Evolutionary conservation across 352 stramenopile species (phyloP).

Genomic region (Phytophthora palmivora): DNA sequence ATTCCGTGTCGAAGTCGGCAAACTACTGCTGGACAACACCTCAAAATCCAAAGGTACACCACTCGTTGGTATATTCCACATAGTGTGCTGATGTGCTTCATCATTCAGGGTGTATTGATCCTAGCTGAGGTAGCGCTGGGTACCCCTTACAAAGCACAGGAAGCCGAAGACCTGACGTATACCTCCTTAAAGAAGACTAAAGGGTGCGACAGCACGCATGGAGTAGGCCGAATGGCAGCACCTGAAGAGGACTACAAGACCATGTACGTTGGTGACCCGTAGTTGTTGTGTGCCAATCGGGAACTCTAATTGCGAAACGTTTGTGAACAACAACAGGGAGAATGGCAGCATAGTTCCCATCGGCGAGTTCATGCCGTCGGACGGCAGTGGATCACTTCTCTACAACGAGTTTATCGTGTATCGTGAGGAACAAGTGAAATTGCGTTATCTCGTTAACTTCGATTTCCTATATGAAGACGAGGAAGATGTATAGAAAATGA

Average conservation of each 20-base stretch:
- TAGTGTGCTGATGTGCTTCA: not conserved
- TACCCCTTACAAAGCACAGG: conserved; percentile 47
- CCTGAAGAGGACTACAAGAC: conserved; percentile 49
- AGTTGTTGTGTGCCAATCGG: not conserved
- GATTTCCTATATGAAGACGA: conserved; percentile 57
- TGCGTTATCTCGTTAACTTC: conserved; percentile 67
- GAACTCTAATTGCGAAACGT: not conserved
- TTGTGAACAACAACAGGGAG: conserved; percentile 26
- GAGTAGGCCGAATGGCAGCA: conserved; percentile 64
- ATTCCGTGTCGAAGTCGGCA: conserved; percentile 81
- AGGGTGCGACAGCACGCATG: conserved; percentile 57
- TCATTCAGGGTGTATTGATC: conserved; percentile 56
- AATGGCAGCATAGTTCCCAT: conserved; percentile 63
- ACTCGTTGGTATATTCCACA: not conserved
- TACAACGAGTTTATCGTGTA: conserved; percentile 88
- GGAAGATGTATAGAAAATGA: conserved; percentile 18
- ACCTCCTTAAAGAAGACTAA: conserved; percentile 43
- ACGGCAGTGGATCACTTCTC: conserved; percentile 57
- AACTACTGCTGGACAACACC: conserved; percentile 85
- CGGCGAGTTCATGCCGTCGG: conserved; percentile 60
- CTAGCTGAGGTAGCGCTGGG: conserved; percentile 74
- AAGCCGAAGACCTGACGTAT: conserved; percentile 66
- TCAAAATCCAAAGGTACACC: conserved; percentile 54
- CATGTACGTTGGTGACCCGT: conserved; percentile 33
- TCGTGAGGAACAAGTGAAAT: conserved; percentile 65